Percentiles rank a stretch among this genome's conserved stretches.
These are phyloP conservation scores for Nemania diffusa DNA, from an alignment of 2,329 filamentous ascomycete species.

Conservation along the genomic window DNA sequence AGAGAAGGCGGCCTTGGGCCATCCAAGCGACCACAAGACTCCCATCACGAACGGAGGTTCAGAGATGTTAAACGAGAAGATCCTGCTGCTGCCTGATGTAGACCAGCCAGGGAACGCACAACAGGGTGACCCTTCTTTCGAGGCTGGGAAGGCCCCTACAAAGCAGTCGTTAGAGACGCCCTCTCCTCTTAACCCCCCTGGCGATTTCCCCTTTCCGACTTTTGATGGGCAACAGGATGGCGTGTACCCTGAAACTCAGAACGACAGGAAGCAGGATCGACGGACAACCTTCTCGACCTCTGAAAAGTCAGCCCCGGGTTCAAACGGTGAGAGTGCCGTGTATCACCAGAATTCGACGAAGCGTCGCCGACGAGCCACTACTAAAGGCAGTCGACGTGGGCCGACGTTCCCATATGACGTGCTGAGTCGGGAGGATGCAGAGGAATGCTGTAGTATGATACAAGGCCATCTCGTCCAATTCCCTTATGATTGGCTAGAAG, in stretches of 20 bases:
- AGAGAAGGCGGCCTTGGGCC: slow-evolving; percentile 34
- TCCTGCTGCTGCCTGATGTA: slow-evolving; percentile 28
- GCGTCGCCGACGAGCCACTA: slow-evolving; percentile 74
- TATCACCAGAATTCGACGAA: slow-evolving; percentile 55
- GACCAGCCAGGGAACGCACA: slow-evolving; percentile 35
- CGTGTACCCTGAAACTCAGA: slow-evolving; percentile 42
- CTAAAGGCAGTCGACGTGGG: slow-evolving; percentile 73
- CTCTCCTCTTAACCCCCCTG: slow-evolving; percentile 56
- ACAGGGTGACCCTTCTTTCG: slow-evolving; percentile 33
- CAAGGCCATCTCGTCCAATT: slow-evolving; percentile 92
- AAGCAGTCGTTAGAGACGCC: slow-evolving; percentile 49
- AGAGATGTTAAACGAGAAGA: slow-evolving; percentile 42
- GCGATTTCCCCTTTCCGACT: slow-evolving; percentile 59
- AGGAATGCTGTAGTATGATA: slow-evolving; percentile 81
- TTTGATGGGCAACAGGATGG: slow-evolving; percentile 53
- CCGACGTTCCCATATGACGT: slow-evolving; percentile 78
- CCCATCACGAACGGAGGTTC: slow-evolving; percentile 32
- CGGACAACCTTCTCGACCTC: slow-evolving; percentile 67
- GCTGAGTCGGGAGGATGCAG: slow-evolving; percentile 78
- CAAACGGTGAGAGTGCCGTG: slow-evolving; percentile 49
- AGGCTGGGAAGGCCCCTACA: slow-evolving; percentile 38
- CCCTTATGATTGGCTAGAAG: slow-evolving; percentile 94
- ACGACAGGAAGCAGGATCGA: slow-evolving; percentile 58
- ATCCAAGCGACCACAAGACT: slow-evolving; percentile 38
- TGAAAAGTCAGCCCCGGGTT: slow-evolving; percentile 57